phyloP scores from a whole-genome alignment of 2,329 filamentous ascomycete genomes.

The Pochonia chlamydosporia region DNA sequence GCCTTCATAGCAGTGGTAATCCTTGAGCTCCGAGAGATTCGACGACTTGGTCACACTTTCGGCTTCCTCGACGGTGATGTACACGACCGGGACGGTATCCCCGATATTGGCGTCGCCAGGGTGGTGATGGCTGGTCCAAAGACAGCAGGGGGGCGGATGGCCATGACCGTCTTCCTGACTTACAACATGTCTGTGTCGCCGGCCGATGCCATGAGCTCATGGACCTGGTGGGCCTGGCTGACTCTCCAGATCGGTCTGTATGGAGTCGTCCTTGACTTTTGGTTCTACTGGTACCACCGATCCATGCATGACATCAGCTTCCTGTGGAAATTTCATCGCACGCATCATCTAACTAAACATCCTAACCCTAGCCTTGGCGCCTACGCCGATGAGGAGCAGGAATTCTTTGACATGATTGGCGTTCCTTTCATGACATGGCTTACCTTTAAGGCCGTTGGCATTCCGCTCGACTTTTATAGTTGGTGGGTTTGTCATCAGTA shows the following conservation, averaged over 20 bases:
- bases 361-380: neutral
- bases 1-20: neutral
- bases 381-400: neutral
- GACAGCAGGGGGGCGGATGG: neutral
- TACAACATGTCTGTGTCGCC: neutral
- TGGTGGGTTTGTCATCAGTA: conserved; percentile 38
- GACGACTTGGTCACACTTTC: neutral
- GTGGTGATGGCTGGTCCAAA: neutral
- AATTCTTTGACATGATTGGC: neutral
- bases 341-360: neutral
- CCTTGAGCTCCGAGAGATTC: neutral
- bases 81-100: neutral
- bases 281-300: neutral
- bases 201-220: neutral
- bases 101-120: neutral
- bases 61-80: neutral
- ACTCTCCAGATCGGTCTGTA: neutral
- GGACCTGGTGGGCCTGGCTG: neutral
- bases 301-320: neutral
- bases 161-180: neutral
- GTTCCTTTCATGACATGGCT: conserved; percentile 19
- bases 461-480: conserved; percentile 37
- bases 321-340: neutral
- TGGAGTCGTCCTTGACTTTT: neutral
- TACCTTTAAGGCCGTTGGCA: conserved; percentile 21